Base-by-base conservation (phyloP, 176 grass and related monocot species). In the Tuctoria greenei region DNA sequence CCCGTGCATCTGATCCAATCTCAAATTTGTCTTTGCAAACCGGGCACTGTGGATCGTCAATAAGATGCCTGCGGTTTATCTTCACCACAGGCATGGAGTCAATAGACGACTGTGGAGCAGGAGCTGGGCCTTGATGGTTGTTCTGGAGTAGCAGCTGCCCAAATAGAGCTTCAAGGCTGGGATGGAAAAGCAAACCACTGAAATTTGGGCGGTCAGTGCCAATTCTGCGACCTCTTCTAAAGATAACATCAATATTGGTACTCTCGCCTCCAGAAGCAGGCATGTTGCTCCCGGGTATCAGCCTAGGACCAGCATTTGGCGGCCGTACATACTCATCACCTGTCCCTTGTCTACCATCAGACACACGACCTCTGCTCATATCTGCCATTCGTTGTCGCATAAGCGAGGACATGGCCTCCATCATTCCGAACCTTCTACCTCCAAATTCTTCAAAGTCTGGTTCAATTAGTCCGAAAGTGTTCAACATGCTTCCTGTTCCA, bases 1-100 rank as follows among this genome's bases (percentile, higher is more conserved):
- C 91, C 55, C 91, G 12, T 51, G 72, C 95, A 69, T 95, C 87
- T 13, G 73, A 81, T 10, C 91, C 95, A 28, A 85, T 58, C 37
- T 92, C 87, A 46, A 99, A 95, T 25, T 66, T 84, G 42, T 95
- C 95, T 62, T 74, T 99, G 82, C 95, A 99, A 45, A 99, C 87
- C 0, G 95, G 84, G 16, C 91, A 95, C 9, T 90, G 82, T 5
- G 86, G 77, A 66, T 99, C 89, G 1, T 81, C 89, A 26, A 24
- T 81, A 39, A 92, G 86, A 78, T 95, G 87, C 85, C 82, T 81
- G 8, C 68, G 83, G 37, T 62, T 90, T 78, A 95, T 99, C 67
- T 68, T 92, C 43, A 99, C 80, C 38, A 87, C 42, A 38, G 91
- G 89, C 95, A 99, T 92, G 0, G 89, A 86, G 39, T 92, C 82